Evolutionary conservation across 352 stramenopile species (phyloP), one percentile per base, ranked within the genome.

Genomic region (Pythium pyrilobum): DNA sequence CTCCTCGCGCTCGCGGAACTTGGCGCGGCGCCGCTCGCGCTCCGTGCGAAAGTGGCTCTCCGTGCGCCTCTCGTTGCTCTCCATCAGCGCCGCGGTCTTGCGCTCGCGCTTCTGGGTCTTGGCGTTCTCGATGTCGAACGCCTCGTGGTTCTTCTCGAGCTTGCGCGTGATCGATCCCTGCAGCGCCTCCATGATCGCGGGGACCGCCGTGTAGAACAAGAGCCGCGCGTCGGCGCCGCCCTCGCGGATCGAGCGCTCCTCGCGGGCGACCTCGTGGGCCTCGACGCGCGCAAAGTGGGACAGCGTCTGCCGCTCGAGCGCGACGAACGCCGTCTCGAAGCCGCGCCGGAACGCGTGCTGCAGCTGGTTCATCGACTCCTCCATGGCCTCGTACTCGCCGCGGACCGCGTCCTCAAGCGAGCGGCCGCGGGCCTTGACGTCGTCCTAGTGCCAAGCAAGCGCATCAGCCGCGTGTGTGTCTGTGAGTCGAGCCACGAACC

Each of bases 121-220:
- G 50, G 88, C 81, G 62, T 97, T 97, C 49, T 97, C 88, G 43
- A 97, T 96, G 63, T 97, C 86, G 58, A 97, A 96, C 9, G 80
- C 93, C 66, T 97, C 89, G 65, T 91, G 74, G 50, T 84, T 90
- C 67, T 96, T 96, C 44, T 92, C 73, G 16, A 97, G 73, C 44
- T 89, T 91, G 6, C 86, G 77, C 16, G 88, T 95, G 49, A 97
- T 91, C 20, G 75, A 69, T 27, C 88, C 87, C 41, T 92, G 87
- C 41, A 96, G 67, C 23, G 77, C 76, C 54, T 97, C 88, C 62
- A 97, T 92, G 62, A 91, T 88, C 33, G 77, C 67, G 6, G 89
- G 88, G n/a, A 97, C 81, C 0, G 82, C 95, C 38, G 80, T 79
- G 59, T 91, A 77, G 46, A 89, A 76, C 42, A 96, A 96, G 15